Evolutionary conservation across 2,329 filamentous ascomycete species (phyloP), one percentile per base, ranked within the genome.

Genomic region (Davidsoniella eucalypti): DNA sequence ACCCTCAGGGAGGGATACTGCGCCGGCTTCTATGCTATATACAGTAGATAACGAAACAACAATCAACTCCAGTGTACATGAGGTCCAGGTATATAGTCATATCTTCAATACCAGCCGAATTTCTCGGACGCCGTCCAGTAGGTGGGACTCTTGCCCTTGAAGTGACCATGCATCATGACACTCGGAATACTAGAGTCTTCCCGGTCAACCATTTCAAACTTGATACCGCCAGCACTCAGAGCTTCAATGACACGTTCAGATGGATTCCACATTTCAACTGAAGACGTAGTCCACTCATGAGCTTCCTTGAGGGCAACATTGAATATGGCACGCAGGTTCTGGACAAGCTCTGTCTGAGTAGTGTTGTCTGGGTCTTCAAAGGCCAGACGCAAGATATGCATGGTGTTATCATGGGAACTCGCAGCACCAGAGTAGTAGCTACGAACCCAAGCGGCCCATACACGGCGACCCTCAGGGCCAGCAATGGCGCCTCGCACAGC

Each of bases 201-300:
- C 33, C 84, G 67, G 2, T 73, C 68, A 0, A 77, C 69, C 52
- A 67, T 65, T 26, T 65, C 60, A 50, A 74, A 67, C 17, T 71
- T 60, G 14, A 86, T 57, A 7, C 69, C 69, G 2, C 67, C 64
- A 12, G 56, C 57, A 23, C 58, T 60, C 38, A 80, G 64, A 39
- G 82, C 57, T 14, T 61, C 55, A 60, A 61, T 61, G 23, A 79
- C 61, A 55, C 71, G 58, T 5, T 74, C 67, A 3, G 73, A 73
- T 0, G 88, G 87, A 60, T 92, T 94, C 90, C 90, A 96, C 47
- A 90, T 68, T 61, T 87, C 75, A 3, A 94, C 76, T 43, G 76
- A 71, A 39, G 71, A 69, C 66, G 86, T 77, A 42, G 74, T 68
- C 82, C 85, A 94, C 51, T 76, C 69, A 2, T 69, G 65, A 1